phyloP scores from a whole-genome alignment of 768 basidiomycete species.

The Tricholoma sp. region DNA sequence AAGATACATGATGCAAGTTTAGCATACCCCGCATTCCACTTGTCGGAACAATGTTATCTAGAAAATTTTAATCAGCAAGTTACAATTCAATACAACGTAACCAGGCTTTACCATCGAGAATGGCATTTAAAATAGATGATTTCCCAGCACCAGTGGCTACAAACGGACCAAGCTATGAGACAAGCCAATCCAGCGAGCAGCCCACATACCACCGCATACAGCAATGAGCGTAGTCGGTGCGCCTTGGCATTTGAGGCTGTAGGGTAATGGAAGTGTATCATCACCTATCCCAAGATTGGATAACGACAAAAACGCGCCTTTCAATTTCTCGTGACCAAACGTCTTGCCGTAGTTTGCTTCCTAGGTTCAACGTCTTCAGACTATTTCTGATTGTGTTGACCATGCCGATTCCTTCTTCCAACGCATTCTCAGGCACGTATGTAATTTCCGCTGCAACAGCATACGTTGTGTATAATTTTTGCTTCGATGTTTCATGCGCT shows the following conservation, averaged over 20 bases:
- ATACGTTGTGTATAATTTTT: slow-evolving; percentile 31
- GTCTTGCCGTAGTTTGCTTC: slow-evolving; percentile 51
- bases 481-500: slow-evolving; percentile 5
- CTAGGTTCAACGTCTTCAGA: slow-evolving; percentile 41
- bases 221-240: slow-evolving; percentile 56
- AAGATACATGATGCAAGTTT: background rate
- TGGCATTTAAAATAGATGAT: slow-evolving; percentile 55
- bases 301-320: slow-evolving; percentile 29
- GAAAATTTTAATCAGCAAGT: background rate
- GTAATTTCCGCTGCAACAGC: slow-evolving; percentile 36
- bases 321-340: slow-evolving; percentile 54
- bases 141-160: slow-evolving; percentile 59
- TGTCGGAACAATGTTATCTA: slow-evolving; percentile 58
- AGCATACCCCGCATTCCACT: slow-evolving; percentile 56
- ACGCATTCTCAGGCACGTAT: slow-evolving; percentile 43
- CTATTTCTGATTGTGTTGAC: slow-evolving; percentile 40
- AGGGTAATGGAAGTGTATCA: background rate
- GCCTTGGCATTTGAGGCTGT: slow-evolving; percentile 44
- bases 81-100: background rate
- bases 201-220: slow-evolving; percentile 51
- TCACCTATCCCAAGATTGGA: background rate
- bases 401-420: slow-evolving; percentile 49
- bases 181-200: background rate
- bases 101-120: slow-evolving; percentile 44
- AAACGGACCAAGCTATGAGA: background rate